A percentile compares a stretch with the other conserved stretches of the same genome.
These are phyloP conservation scores for Backusella mclennaniae DNA, from an alignment of 192 early-diverging fungal genomes.

Conservation along the genomic window DNA sequence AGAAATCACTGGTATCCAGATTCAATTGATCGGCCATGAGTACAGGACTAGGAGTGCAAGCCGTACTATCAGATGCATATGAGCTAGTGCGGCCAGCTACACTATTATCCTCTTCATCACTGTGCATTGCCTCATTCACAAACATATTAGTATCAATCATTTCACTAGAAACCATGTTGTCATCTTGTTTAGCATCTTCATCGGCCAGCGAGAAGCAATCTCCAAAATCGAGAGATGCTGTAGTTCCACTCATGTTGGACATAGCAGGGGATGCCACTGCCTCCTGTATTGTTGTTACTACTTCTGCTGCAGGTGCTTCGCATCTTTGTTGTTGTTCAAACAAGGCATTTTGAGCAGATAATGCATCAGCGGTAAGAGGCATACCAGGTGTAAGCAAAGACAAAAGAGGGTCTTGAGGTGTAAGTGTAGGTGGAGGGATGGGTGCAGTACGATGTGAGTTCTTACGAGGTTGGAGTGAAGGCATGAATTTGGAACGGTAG, in stretches of 20 bases:
- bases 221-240: slow-evolving; percentile 31
- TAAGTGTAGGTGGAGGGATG: slow-evolving; percentile 10
- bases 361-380: slow-evolving; percentile 15
- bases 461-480: slow-evolving; percentile 15
- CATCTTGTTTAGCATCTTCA: slow-evolving; percentile 8
- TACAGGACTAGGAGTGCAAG: slow-evolving; percentile 13
- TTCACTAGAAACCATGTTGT: not conserved
- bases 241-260: slow-evolving; percentile 27
- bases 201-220: slow-evolving; percentile 35
- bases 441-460: slow-evolving; percentile 18
- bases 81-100: not conserved
- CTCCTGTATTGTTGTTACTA: not conserved
- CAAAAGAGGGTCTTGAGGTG: not conserved
- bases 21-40: not conserved
- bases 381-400: slow-evolving; percentile 4
- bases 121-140: not conserved
- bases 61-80: slow-evolving; percentile 8
- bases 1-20: slow-evolving; percentile 6
- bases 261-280: slow-evolving; percentile 1
- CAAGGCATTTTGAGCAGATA: slow-evolving; percentile 16
- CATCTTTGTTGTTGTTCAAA: not conserved
- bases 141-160: slow-evolving; percentile 3
- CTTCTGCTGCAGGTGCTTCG: not conserved
- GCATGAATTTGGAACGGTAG: slow-evolving; percentile 30
- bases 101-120: slow-evolving; percentile 5